Evolutionary conservation across 129 eudicot genomes (phyloP).

Genomic region (Arctium lappa): DNA sequence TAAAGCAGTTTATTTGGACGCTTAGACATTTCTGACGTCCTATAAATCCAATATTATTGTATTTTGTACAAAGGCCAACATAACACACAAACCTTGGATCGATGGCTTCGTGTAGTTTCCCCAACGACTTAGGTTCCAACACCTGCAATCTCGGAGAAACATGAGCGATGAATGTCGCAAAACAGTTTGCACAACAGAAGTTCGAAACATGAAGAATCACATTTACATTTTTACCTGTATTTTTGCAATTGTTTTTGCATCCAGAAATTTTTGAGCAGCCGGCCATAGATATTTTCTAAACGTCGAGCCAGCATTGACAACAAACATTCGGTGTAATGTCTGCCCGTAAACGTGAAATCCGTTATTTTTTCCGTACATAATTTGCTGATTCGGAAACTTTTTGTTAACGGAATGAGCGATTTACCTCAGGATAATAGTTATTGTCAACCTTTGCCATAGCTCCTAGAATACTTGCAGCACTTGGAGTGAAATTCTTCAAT

Average conservation of each 20-base stretch:
- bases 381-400: background rate
- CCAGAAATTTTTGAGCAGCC: conserved; percentile 80
- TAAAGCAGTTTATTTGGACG: background rate
- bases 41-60: background rate
- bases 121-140: conserved; percentile 73
- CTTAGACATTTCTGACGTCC: background rate
- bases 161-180: background rate
- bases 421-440: conserved; percentile 88
- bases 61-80: background rate
- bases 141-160: conserved; percentile 38
- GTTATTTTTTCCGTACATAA: background rate
- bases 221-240: conserved; percentile 43
- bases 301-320: conserved; percentile 83
- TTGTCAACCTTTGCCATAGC: conserved; percentile 83
- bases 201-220: background rate
- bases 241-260: conserved; percentile 73
- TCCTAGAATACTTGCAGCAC: conserved; percentile 74
- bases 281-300: conserved; percentile 93
- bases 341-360: conserved; percentile 24
- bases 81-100: conserved; percentile 58
- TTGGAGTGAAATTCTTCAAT: conserved; percentile 66
- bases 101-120: conserved; percentile 63
- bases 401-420: background rate
- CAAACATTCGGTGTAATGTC: conserved; percentile 83
- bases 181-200: background rate